These are phyloP conservation scores for Lupinus albus DNA, from an alignment of 306 rosid species.

Conservation along the genomic window DNA sequence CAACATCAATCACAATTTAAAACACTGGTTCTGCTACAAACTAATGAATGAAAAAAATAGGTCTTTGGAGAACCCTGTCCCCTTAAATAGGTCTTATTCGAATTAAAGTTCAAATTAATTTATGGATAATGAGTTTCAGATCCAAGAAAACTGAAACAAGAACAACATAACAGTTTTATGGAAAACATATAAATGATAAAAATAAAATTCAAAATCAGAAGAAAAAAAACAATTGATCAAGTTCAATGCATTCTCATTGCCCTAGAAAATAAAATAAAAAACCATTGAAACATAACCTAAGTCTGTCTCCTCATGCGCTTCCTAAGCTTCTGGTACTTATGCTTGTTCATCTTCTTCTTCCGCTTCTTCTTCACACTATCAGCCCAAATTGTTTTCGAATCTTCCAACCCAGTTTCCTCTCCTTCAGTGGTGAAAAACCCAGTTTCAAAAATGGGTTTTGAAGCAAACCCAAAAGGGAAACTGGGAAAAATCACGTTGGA, in stretches of 20 bases:
- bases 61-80: too few species aligned
- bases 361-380: slow-evolving; percentile 92
- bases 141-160: not conserved
- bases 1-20: too few species aligned
- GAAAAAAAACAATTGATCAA: not conserved
- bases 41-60: too few species aligned
- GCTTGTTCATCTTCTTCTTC: slow-evolving; percentile 81
- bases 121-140: too few species aligned
- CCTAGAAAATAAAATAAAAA: slow-evolving; percentile 4
- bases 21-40: too few species aligned
- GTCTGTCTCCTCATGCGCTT: slow-evolving; percentile 68
- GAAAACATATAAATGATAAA: not conserved
- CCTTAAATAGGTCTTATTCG: too few species aligned
- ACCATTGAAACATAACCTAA: slow-evolving; percentile 48
- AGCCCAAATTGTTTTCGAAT: slow-evolving; percentile 63
- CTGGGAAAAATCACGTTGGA: slow-evolving; percentile 49
- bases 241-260: slow-evolving; percentile 22
- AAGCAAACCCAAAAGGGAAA: slow-evolving; percentile 58
- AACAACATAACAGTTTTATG: slow-evolving; percentile 12
- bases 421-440: slow-evolving; percentile 41
- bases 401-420: slow-evolving; percentile 45
- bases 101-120: too few species aligned
- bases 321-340: slow-evolving; percentile 73
- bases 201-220: not conserved
- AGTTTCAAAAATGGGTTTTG: slow-evolving; percentile 43